Base-by-base conservation (phyloP, 257 asterid genomes). In the Solanum pinnatisectum region DNA sequence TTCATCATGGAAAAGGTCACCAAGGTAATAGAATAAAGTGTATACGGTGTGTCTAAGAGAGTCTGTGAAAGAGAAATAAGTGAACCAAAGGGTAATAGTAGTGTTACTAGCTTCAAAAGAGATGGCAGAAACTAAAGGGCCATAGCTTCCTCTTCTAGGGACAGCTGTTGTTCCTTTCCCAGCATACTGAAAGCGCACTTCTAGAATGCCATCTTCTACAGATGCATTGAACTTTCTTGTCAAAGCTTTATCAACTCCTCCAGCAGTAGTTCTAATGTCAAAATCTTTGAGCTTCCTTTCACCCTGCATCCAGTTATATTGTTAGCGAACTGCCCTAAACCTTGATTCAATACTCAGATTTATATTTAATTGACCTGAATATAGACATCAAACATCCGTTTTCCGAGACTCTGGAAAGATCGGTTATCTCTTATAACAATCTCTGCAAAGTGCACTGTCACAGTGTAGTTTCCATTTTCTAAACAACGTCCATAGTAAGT, bases 41-140 rank as follows among this genome's bases (percentile, higher is more conserved):
- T 40, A 40, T 12, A 42, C 46, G 13, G 13, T 32, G 23, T 71
- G 27, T 33, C 44, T 71, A 33, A 15, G 77, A 68, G 20, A 25
- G 32, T 22, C 12, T 37, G 5, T 74, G 20, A 22, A 78, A n/a
- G 65, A 79, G 4, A 42, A 27, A 79, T 32, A 44, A 79, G 84
- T 79, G 39, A 79, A 25, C 39, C 37, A 79, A 42, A 44, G 67
- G 65, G 40, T 40, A 27, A 25, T 27, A 40, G 56, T 85, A 70
- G 30, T 32, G 44, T 85, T 86, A 89, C 91, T 39, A 5, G 90
- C 44, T 65, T 87, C 84, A 70, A 89, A 90, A 85, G 92, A 89
- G 56, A 90, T 89, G 59, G 91, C 92, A 20, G 93, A 91, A 37
- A 91, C 14, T 11, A 91, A 89, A 83, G 91, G 89, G n/a, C 93